phyloP scores from a whole-genome alignment of 495 filamentous ascomycete species.

The Podospora australis region DNA sequence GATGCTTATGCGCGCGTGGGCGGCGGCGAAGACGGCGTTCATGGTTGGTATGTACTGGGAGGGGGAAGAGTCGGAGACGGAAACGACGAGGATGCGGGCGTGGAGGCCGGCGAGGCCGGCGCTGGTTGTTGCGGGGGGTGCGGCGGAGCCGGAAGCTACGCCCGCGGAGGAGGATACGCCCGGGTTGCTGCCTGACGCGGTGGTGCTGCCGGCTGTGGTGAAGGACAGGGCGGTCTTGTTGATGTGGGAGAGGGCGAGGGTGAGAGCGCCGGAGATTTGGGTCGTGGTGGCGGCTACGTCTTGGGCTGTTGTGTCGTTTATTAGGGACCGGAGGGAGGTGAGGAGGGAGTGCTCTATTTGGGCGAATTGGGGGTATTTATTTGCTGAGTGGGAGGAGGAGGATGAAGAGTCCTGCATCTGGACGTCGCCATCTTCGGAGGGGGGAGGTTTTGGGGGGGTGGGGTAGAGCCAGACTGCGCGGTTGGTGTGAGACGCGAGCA shows the following conservation, averaged over 20 bases:
- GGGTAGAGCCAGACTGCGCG: conserved; percentile 88
- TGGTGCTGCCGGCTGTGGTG: conserved; percentile 18
- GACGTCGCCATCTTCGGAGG: conserved; percentile 33
- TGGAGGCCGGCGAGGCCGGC: conserved; percentile 47
- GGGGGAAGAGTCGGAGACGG: conserved; percentile 73
- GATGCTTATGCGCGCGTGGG: conserved; percentile 76
- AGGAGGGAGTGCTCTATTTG: conserved; percentile 75
- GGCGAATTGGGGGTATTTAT: conserved; percentile 91
- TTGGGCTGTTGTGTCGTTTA: conserved; percentile 54
- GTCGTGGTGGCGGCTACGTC: conserved; percentile 62
- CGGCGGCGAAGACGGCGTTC: conserved; percentile 95
- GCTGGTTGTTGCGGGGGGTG: conserved; percentile 27
- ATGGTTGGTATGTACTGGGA: conserved; percentile 95
- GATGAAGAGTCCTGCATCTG: conserved; percentile 38
- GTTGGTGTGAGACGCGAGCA: conserved; percentile 84
- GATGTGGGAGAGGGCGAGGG: conserved; percentile 82
- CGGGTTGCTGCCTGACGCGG: conserved; percentile 15
- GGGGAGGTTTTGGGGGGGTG: conserved; percentile 25
- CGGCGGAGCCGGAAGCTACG: conserved; percentile 25
- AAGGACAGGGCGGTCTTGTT: conserved; percentile 50
- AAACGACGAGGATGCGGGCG: conserved; percentile 79
- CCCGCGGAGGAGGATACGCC: no score
- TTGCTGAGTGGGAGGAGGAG: conserved; percentile 43
- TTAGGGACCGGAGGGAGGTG: conserved; percentile 58
- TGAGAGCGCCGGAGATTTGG: conserved; percentile 85